phyloP scores from a whole-genome alignment of 2,329 filamentous ascomycete species.

The Botrytis fabae region DNA sequence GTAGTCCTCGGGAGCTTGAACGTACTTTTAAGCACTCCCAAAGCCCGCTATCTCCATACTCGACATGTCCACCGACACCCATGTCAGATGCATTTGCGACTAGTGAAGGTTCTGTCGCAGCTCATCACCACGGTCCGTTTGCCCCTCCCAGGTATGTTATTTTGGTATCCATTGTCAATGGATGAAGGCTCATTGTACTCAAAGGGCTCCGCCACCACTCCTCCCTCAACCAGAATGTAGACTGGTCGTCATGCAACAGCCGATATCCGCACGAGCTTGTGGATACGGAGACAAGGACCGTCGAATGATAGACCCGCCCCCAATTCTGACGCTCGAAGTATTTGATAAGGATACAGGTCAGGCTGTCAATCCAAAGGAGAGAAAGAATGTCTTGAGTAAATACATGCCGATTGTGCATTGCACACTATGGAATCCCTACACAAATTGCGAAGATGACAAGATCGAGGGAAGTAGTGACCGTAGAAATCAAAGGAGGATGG shows the following conservation, averaged over 20 bases:
- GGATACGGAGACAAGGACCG: slow-evolving; percentile 82
- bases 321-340: slow-evolving; percentile 59
- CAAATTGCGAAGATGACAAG: slow-evolving; percentile 65
- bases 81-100: neutral
- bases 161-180: slow-evolving; percentile 14
- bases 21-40: slow-evolving; percentile 19
- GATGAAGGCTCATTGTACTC: slow-evolving; percentile 17
- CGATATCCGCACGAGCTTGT: slow-evolving; percentile 74
- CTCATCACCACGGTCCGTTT: slow-evolving; percentile 21
- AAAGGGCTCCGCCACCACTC: slow-evolving; percentile 2
- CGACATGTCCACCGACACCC: slow-evolving; percentile 7
- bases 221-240: slow-evolving; percentile 19
- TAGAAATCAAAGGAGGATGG: slow-evolving; percentile 70
- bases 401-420: slow-evolving; percentile 59
- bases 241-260: slow-evolving; percentile 57
- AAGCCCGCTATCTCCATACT: slow-evolving; percentile 10
- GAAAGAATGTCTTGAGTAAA: slow-evolving; percentile 8
- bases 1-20: slow-evolving; percentile 20
- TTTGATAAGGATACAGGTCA: slow-evolving; percentile 18
- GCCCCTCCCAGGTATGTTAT: slow-evolving; percentile 19
- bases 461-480: slow-evolving; percentile 63
- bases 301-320: slow-evolving; percentile 79
- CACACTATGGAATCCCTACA: slow-evolving; percentile 70
- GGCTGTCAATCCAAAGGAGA: neutral
- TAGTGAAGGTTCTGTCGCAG: slow-evolving; percentile 15